Evolutionary conservation across 345 rosid species (phyloP).

Genomic region (Lumnitzera racemosa): DNA sequence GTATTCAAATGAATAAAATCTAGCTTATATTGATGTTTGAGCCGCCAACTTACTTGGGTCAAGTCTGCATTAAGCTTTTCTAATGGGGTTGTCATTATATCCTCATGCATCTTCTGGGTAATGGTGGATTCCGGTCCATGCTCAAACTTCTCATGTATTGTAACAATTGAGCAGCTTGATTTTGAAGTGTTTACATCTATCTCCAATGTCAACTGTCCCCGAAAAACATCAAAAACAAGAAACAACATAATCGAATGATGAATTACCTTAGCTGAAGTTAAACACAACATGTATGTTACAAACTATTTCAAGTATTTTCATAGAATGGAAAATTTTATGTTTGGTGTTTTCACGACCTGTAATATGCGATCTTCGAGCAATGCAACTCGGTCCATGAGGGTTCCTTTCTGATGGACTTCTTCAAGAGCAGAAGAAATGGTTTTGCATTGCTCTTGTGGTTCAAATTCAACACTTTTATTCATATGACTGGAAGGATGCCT

Average conservation of each 20-base stretch:
- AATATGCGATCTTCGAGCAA: conserved; percentile 28
- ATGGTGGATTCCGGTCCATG: neutral
- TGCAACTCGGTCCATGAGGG: conserved; percentile 19
- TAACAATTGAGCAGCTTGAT: conserved; percentile 13
- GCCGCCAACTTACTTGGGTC: conserved; percentile 6
- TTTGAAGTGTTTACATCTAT: conserved; percentile 13
- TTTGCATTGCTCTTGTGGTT: conserved; percentile 16
- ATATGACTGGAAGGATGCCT: conserved; percentile 4
- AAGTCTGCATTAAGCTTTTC: conserved; percentile 3
- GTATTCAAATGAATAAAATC: neutral
- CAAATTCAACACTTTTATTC: conserved; percentile 1
- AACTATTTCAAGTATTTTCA: neutral
- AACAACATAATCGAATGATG: neutral
- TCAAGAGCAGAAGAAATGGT: conserved; percentile 25
- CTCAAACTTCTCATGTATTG: neutral
- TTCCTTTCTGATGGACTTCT: conserved; percentile 32
- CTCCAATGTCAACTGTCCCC: conserved; percentile 15
- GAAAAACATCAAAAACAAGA: neutral
- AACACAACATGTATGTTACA: no score
- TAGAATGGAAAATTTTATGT: neutral
- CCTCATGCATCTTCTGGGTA: neutral
- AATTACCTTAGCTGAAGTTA: neutral
- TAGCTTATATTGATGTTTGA: neutral
- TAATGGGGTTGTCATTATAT: neutral
- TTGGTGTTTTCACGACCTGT: conserved; percentile 9